Conservation (phyloP, 2,329 filamentous ascomycete genomes). For the Corynespora cassiicola region DNA sequence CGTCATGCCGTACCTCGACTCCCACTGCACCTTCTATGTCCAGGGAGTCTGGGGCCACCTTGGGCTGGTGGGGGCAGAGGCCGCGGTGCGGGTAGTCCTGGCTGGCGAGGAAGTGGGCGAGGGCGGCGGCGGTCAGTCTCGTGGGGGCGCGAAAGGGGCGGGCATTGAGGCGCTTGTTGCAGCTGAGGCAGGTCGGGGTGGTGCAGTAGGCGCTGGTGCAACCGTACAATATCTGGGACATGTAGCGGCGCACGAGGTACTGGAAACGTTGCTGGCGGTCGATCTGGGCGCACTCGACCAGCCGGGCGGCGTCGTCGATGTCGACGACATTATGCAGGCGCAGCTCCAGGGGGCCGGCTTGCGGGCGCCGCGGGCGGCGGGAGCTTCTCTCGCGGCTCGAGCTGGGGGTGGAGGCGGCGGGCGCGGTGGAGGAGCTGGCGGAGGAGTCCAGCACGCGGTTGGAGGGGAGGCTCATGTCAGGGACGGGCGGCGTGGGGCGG, state of each 20-base stretch:
- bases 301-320: slow-evolving; percentile 30
- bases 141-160: slow-evolving; percentile 80
- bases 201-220: slow-evolving; percentile 73
- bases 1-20: slow-evolving; percentile 1
- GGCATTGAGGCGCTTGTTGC: slow-evolving; percentile 70
- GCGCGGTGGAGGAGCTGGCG: too few relatives aligned
- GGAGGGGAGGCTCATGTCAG: too few relatives aligned
- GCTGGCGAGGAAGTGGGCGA: slow-evolving; percentile 81
- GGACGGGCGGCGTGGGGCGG: too few relatives aligned
- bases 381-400: slow-evolving; percentile 4
- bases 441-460: too few relatives aligned
- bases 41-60: slow-evolving; percentile 33
- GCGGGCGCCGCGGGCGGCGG: background rate
- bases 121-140: slow-evolving; percentile 77
- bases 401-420: too few relatives aligned
- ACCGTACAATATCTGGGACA: slow-evolving; percentile 81
- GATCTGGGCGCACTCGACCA: slow-evolving; percentile 36
- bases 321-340: slow-evolving; percentile 19
- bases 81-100: slow-evolving; percentile 76
- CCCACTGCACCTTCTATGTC: slow-evolving; percentile 24
- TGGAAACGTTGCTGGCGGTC: slow-evolving; percentile 38
- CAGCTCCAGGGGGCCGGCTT: slow-evolving; percentile 1
- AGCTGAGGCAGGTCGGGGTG: slow-evolving; percentile 82
- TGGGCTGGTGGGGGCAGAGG: slow-evolving; percentile 65
- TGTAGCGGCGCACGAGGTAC: slow-evolving; percentile 61